phyloP scores from a whole-genome alignment of 345 rosid genomes.

The Citrus maxima region DNA sequence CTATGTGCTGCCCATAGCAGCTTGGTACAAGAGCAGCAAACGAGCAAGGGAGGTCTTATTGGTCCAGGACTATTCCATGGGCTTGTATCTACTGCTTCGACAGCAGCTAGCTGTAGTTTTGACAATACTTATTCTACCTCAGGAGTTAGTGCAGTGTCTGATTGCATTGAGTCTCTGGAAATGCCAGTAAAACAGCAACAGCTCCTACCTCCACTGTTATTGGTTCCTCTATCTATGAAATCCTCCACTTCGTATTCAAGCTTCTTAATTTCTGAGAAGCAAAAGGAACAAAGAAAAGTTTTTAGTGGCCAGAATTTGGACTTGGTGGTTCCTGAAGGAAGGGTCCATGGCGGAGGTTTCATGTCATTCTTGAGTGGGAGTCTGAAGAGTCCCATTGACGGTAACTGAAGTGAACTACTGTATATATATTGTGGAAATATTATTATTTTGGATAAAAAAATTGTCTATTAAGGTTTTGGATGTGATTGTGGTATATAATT shows the following conservation, averaged over 20 bases:
- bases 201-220: conserved; percentile 76
- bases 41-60: conserved; percentile 52
- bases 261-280: conserved; percentile 35
- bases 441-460: conserved; percentile 14
- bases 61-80: conserved; percentile 85
- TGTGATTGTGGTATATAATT: not conserved
- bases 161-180: conserved; percentile 61
- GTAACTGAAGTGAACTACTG: conserved; percentile 30
- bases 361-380: conserved; percentile 82
- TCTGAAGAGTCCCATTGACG: conserved; percentile 55
- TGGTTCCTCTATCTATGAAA: conserved; percentile 93
- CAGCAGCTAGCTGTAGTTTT: conserved; percentile 42
- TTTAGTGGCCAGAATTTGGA: conserved; percentile 20
- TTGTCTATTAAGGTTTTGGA: conserved; percentile 28
- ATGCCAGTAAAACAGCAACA: conserved; percentile 49
- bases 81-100: conserved; percentile 64
- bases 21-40: conserved; percentile 50
- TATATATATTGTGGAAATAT: conserved; percentile 5
- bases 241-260: conserved; percentile 40
- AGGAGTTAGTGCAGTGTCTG: conserved; percentile 56
- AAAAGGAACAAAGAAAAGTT: conserved; percentile 29
- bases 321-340: conserved; percentile 78
- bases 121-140: conserved; percentile 58
- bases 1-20: conserved; percentile 90
- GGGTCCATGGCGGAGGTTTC: conserved; percentile 94